Base-by-base conservation (phyloP, 768 basidiomycete species). In the Hygrocybe punicea region DNA sequence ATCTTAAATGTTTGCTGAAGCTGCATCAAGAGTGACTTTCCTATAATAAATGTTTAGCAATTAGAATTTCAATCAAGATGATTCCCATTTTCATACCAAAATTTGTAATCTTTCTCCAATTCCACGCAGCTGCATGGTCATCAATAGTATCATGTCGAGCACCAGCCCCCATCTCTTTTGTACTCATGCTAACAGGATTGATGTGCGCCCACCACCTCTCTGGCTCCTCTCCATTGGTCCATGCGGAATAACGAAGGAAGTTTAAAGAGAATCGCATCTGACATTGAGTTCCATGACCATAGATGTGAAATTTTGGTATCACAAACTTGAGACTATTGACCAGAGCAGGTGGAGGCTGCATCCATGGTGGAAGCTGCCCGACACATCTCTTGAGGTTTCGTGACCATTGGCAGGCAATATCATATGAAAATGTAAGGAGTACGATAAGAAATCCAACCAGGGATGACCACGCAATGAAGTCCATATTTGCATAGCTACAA, bases 401-500 rank as follows among this genome's bases (percentile, higher is more conserved):
- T 6, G 33, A 55, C 49, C 51, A 71, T 50, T 69, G 68, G 40
- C 67, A 71, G 6, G 48, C 58, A 34, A 68, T 71, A 55, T 75
- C 73, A 53, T 75, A 75, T 1, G 67, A 71, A 1, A 69, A 25
- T 8, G 60, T 52, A 4, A 71, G 35, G 11, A 24, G 24, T 2
- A 10, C 16, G 25, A 54, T 58, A 2, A 36, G 35, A 7, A 53
- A 52, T 33, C 50, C 45, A 13, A 16, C 36, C 3, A 65, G 56
- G 14, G 52, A 65, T 5, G 34, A 62, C 6, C 58, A 55, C 24
- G 64, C 51, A 36, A 71, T 47, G 40, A 65, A 73, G 40, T 71
- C 70, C 62, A 71, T 70, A 48, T 71, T 71, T 0, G 62, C 64
- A 42, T 70, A 71, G 34, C 69, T 71, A 47, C 3, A 61, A n/a